Base-by-base conservation (phyloP, 2,329 filamentous ascomycete genomes). In the Thielaviopsis populi region DNA sequence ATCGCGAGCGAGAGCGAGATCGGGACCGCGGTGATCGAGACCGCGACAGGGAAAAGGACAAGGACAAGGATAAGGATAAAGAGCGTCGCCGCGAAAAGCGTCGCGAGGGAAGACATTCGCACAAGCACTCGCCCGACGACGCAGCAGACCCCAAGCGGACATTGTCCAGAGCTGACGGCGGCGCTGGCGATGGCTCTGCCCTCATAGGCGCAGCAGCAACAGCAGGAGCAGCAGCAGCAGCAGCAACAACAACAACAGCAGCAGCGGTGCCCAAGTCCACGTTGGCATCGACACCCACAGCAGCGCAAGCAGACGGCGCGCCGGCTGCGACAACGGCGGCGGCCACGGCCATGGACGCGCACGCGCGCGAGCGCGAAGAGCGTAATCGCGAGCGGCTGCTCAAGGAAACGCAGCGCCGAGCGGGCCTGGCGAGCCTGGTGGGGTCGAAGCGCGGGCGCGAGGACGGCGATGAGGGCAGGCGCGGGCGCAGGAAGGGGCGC, bases 291-390 rank as follows among this genome's bases (percentile, higher is more conserved):
- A 69, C 64, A 69, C 68, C 30, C 70, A n/a, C 30, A 7, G 30
- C 30, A 33, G 7, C 30, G 7, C 30, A 33, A 33, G 30, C 30
- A 33, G 30, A 3, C 3, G 30, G 30, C 30, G 30, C 30, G 30
- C 69, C 63, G 70, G 70, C 66, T 72, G 72, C 68, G 69, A 69
- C 67, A 77, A 74, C 67, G 69, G 70, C 65, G 67, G 72, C 68
- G 64, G 72, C 63, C 70, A 67, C 19, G 70, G 69, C 58, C 2
- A 48, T 63, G 66, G 83, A 87, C 68, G 78, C 82, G n/a, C 85
- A 88, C 72, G 85, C 86, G 1, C 76, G 85, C 0, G 86, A 89
- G 72, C 82, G 86, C 24, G 85, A 88, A 70, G 82, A 81, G 13
- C 77, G 84, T 17, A 80, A 86, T 69, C 78, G 84, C 56, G 84